Base-by-base conservation (phyloP, 2,329 filamentous ascomycete species). In the Geosmithia morbida region DNA sequence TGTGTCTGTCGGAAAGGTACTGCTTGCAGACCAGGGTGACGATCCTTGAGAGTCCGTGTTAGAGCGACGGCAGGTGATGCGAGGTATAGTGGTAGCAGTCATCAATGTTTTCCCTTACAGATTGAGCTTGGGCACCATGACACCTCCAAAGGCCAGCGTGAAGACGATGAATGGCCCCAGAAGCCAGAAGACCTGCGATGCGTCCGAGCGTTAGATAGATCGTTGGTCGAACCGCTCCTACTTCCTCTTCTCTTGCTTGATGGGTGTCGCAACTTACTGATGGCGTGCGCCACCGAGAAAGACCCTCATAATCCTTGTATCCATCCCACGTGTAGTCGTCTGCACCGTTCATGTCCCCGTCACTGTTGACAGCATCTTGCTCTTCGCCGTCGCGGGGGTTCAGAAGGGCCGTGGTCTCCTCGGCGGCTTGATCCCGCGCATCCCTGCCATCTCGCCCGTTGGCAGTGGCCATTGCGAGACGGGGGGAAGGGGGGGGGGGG, bases 121-220 rank as follows among this genome's bases (percentile, higher is more conserved):
- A 58, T 95, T 94, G 51, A 95, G 72, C 61, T 85, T 92, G 10
- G 90, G 89, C 8, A 96, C 86, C 7, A 92, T 70, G 7, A 86
- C 77, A 48, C 87, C 87, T 30, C 90, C 92, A 62, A 92, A 90
- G 0, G 89, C 88, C 47, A 94, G 69, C 0, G 87, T 87, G 59
- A 87, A 90, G 43, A 95, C 64, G 48, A 85, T 72, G 63, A 89
- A 92, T 1, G 88, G 85, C 0, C 76, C 78, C 7, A 97, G 63
- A 4, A 97, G 71, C 86, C 88, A 97, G 63, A 74, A 86, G 46
- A 94, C 77, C 85, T 86, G 55, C 51, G 42, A 17, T 40, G 30
- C 8, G 4, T 10, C 29, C 26, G 33, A 41, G 3, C 14, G 33
- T 37, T 37, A 37, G 33, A 37, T 13, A 14, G 14, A 40, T n/a